A percentile compares a stretch with the other conserved stretches of the same genome.
phyloP scores from a whole-genome alignment of 768 basidiomycete genomes.

The Dacryopinax spathularia region DNA sequence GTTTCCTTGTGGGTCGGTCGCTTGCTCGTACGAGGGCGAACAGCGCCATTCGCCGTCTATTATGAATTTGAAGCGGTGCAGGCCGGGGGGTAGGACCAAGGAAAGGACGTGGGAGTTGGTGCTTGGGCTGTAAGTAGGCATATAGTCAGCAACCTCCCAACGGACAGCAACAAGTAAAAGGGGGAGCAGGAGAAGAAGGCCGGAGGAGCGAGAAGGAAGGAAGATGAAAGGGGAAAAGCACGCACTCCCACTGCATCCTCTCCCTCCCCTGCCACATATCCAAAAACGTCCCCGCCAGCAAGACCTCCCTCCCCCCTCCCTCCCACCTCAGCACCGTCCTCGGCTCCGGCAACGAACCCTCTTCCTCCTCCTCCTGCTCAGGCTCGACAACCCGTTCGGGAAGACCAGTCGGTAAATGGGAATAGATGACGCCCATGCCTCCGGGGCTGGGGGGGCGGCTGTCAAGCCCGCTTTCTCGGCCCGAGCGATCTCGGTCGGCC shows the following conservation, averaged over 20 bases:
- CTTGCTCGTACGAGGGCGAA: slow-evolving; percentile 53
- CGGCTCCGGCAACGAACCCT: neutral
- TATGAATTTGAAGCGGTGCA: slow-evolving; percentile 88
- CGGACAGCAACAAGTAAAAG: too few species aligned
- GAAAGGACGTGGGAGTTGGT: slow-evolving; percentile 22
- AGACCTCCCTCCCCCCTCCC: slow-evolving; percentile 47
- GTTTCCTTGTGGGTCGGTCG: slow-evolving; percentile 79
- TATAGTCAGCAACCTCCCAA: too few species aligned
- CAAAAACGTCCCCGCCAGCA: slow-evolving; percentile 59
- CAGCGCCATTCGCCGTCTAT: slow-evolving; percentile 75
- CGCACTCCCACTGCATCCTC: neutral
- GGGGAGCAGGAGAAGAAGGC: too few species aligned
- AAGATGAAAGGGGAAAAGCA: neutral
- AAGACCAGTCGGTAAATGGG: neutral
- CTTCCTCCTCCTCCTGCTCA: neutral
- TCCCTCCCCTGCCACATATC: slow-evolving; percentile 52
- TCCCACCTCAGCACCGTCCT: slow-evolving; percentile 30
- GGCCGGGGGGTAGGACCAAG: slow-evolving; percentile 63
- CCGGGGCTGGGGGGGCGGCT: neutral
- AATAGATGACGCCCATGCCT: neutral
- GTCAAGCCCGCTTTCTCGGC: neutral
- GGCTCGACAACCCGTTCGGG: neutral
- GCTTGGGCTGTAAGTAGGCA: slow-evolving; percentile 14
- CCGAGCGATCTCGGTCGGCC: neutral
- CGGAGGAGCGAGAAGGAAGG: neutral